Percentiles rank a stretch among this genome's conserved stretches.
Conservation (phyloP, 2,329 filamentous ascomycete genomes). For the Triangularia verruculosa region DNA sequence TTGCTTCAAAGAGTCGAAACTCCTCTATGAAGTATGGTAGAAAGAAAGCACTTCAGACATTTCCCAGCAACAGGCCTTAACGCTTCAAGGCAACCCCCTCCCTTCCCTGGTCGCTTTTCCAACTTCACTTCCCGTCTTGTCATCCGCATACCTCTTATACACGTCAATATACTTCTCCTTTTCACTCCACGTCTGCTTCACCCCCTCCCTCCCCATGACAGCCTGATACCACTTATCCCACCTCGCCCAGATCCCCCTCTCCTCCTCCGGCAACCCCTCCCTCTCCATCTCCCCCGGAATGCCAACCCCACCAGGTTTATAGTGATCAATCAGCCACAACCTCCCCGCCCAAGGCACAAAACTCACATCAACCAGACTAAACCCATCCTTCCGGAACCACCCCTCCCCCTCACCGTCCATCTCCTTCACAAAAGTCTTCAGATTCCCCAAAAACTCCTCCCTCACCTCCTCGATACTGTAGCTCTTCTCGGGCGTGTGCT, state of each 20-base stretch:
- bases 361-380: slow-evolving; percentile 68
- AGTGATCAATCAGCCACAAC: slow-evolving; percentile 72
- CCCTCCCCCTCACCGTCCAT: slow-evolving; percentile 54
- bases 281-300: slow-evolving; percentile 44
- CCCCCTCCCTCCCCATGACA: slow-evolving; percentile 57
- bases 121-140: slow-evolving; percentile 60
- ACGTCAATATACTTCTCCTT: slow-evolving; percentile 64
- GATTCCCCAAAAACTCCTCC: slow-evolving; percentile 53
- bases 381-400: slow-evolving; percentile 62
- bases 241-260: slow-evolving; percentile 59
- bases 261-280: slow-evolving; percentile 50
- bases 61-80: background rate
- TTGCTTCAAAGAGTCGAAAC: too few relatives aligned
- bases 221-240: slow-evolving; percentile 65
- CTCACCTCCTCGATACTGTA: slow-evolving; percentile 53
- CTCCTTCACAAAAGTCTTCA: slow-evolving; percentile 60
- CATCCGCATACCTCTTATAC: slow-evolving; percentile 66
- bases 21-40: too few relatives aligned
- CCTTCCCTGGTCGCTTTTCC: slow-evolving; percentile 63
- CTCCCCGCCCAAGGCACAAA: slow-evolving; percentile 71
- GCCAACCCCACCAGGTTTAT: slow-evolving; percentile 57
- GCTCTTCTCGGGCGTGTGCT: slow-evolving; percentile 50
- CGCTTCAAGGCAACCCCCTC: slow-evolving; percentile 51
- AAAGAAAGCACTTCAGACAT: too few relatives aligned
- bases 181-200: slow-evolving; percentile 66